Evolutionary conservation across 345 rosid genomes (phyloP).

Genomic region (Populus ilicifolia): DNA sequence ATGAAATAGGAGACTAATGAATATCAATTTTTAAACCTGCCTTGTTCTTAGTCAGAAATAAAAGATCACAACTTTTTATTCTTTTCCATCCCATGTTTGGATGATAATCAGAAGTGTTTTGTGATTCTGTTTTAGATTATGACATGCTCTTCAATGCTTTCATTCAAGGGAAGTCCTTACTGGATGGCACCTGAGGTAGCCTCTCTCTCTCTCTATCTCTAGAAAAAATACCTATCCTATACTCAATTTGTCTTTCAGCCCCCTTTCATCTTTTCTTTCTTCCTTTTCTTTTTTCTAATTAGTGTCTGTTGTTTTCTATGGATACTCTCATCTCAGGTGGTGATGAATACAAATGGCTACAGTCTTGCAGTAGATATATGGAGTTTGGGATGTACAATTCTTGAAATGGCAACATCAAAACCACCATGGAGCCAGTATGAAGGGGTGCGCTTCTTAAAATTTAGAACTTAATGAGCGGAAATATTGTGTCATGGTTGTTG

Average conservation of each 20-base stretch:
- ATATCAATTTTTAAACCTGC: neutral
- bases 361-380: constrained; percentile 84
- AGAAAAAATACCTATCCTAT: neutral
- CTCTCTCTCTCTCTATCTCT: neutral
- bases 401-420: constrained; percentile 95
- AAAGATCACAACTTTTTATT: neutral
- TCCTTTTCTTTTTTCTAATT: neutral
- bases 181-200: constrained; percentile 99
- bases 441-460: constrained; percentile 61
- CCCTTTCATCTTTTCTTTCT: neutral
- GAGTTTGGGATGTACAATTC: constrained; percentile 98
- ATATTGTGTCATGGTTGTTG: neutral
- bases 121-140: constrained; percentile 51
- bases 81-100: constrained; percentile 4
- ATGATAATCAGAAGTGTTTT: constrained; percentile 14
- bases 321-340: constrained; percentile 50
- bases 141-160: constrained; percentile 74
- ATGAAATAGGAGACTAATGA: neutral
- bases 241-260: neutral
- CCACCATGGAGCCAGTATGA: constrained; percentile 95
- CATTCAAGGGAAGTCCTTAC: constrained; percentile 97
- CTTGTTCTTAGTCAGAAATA: neutral
- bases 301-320: neutral
- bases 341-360: constrained; percentile 87
- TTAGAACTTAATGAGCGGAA: constrained; percentile 1